Base-by-base conservation (phyloP, 352 stramenopile genomes). In the Globisporangium emineosum region DNA sequence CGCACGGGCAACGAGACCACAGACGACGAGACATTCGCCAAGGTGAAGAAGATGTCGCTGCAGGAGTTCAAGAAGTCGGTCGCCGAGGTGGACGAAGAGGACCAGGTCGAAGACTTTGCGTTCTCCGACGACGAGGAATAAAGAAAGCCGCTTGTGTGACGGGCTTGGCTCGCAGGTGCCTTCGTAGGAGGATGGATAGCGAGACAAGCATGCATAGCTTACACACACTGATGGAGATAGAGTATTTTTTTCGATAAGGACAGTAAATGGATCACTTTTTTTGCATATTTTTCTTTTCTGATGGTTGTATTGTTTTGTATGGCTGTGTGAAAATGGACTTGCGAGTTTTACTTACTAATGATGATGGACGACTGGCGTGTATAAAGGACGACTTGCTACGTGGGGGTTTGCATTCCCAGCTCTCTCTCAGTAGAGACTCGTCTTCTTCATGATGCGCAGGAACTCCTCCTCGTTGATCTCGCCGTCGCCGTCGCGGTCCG, bases 381-480 rank as follows among this genome's bases (percentile, higher is more conserved):
- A 52, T 27, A 29, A 29, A 52, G n/a, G 27, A 27, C 45, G 21
- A n/a, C n/a, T n/a, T 52, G 45, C n/a, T 2, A 52, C 43, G n/a
- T 25, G 43, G 37, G 5, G 15, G 5, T 17, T 45, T 19, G 19
- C 37, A 21, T n/a, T 7, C 12, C 17, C 19, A 15, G 10, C 45
- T 52, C 2, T 27, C 5, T 19, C 21, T 40, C 29, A 90, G 65
- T 93, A 93, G 40, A 91, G 65, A 80, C 82, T 98, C 63, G 96
- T 98, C 81, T 98, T 98, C 64, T 94, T 98, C 94, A 99, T 98
- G 76, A 99, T 98, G 57, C 81, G 78, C 65, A 98, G 91, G 71
- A 98, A 99, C 69, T 99, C 96, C 54, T 98, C 93, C 55, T 96
- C 79, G 73, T 93, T 97, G 77, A 99, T 98, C 78, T 98, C 93